Base-by-base conservation (phyloP, 2,329 filamentous ascomycete genomes). In the Calonectria multiphialidica region DNA sequence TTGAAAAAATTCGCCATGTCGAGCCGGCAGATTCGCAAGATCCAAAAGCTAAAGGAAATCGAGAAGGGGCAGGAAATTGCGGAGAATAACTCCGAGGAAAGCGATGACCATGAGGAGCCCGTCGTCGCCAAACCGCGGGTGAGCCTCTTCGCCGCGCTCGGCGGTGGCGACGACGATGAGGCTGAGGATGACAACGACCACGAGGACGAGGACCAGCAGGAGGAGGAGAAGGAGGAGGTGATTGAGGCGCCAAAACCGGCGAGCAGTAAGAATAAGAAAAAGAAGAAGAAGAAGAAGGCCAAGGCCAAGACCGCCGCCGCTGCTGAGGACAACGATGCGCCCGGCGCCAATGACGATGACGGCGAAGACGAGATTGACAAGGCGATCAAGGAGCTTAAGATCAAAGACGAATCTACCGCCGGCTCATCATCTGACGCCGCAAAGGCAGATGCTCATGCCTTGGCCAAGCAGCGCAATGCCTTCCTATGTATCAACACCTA, bases 401-500 rank as follows among this genome's bases (percentile, higher is more conserved):
- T 88, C 23, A 79, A 77, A 33, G 72, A 77, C 12, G 57, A 42
- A 30, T 74, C 40, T 21, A 73, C 44, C 21, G 16, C 70, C 16
- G 61, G 59, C 53, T 63, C 66, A 5, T 57, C 72, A 5, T 25
- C 65, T 5, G 30, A 40, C 2, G 16, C 49, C 13, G 50, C 49
- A 9, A 49, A 73, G 35, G 47, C 72, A 49, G 64, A 69, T 57
- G 70, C 74, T 2, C 37, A 50, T 33, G 55, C 40, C 18, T 49
- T 72, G 33, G 61, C 68, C 23, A 65, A 80, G 15, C 78, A 82
- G 15, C 80, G 84, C 49, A 85, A 84, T 69, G 79, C 84, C 35
- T 83, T 90, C 5, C 81, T 91, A 2, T 82, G 84, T 35, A 86
- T 90, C 78, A 89, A 89, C 76, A 90, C 92, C 0, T 90, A 94